Evolutionary conservation across 73 alveolate genomes (phyloP), one percentile per base, ranked within the genome.

Genomic region (Uronychia binucleata): DNA sequence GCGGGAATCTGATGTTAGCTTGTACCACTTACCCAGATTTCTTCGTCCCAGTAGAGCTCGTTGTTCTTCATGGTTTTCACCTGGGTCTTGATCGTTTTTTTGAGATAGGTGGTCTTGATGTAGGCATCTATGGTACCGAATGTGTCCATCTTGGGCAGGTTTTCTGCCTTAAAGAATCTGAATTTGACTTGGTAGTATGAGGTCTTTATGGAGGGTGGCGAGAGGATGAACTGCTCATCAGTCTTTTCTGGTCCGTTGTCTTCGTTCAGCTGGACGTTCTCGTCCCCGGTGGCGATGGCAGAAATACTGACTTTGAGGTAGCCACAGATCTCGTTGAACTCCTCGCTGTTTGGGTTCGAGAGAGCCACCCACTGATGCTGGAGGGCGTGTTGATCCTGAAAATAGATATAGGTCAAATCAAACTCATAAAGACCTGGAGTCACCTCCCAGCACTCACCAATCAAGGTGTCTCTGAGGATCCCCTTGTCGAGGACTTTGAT

Each of bases 311-410:
- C 76, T 80, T 96, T 96, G 77, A 97, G 74, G 79, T 94, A 96
- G 11, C 98, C 99, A 58, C 94, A 93, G 34, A 97, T 90, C 32
- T 92, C 89, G 74, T 93, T 95, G 85, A 90, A 96, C 80, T 96
- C 97, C 29, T 90, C 87, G n/a, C 94, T 83, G 75, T 96, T 98
- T 28, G 99, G 98, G 86, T 97, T 97, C 0, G 97, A 88, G 19
- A 97, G 85, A 0, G 98, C 99, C 28, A 97, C 81, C 99, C 99
- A 97, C 59, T 92, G 78, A 86, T 97, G 98, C 81, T 80, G 83
- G 81, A 97, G 57, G 25, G 94, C 93, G 87, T 97, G 99, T 35
- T 97, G 82, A 34, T 86, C 88, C 80, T 82, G 86, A 46, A 26
- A 91, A 82, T 97, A 97, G 33, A 97, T 87, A 82, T 96, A 96